Base-by-base conservation (phyloP, 225 moss, liverwort and hornwort species). In the Lunularia cruciata region DNA sequence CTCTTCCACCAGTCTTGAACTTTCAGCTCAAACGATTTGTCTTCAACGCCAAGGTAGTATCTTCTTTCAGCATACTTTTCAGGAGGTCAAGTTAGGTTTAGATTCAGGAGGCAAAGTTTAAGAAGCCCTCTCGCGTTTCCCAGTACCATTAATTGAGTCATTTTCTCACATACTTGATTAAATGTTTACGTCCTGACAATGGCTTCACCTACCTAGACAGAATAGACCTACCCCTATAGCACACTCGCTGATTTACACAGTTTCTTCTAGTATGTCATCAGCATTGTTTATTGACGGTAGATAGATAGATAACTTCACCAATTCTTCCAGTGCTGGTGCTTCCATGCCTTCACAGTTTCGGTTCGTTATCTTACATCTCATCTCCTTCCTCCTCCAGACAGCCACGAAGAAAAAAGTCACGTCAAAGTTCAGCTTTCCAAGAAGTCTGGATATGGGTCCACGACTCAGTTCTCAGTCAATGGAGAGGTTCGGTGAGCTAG, bases 21-120 rank as follows among this genome's bases (percentile, higher is more conserved):
- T 98, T 98, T 71, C 92, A 98, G 68, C 90, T 98, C 63, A 98
- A 98, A 83, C 90, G 96, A 73, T 92, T 98, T 83, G 92, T 98
- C 28, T 98, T 92, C 67, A 98, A 98, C 69, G 85, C 90, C 60
- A 98, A 98, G 96, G 96, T 96, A 82, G 16, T 25, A 9, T 15
- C 8, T 9, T 59, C 58, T 15, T 59, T 34, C 16, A 2, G 40
- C 40, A 6, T 40, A 13, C 40, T 40, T 40, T 6, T 13, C 13
- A 6, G 40, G 13, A 40, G 40, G 6, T 40, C 13, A 40, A n/a
- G n/a, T n/a, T n/a, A n/a, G n/a, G n/a, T n/a, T n/a, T n/a, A n/a
- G n/a, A n/a, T n/a, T n/a, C n/a, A n/a, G n/a, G n/a, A n/a, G n/a
- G n/a, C n/a, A n/a, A n/a, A n/a, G n/a, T n/a, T n/a, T n/a, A n/a